These are phyloP conservation scores for Eragrostis tef DNA, from an alignment of 202 grass and related monocot genomes.

Conservation along the genomic window DNA sequence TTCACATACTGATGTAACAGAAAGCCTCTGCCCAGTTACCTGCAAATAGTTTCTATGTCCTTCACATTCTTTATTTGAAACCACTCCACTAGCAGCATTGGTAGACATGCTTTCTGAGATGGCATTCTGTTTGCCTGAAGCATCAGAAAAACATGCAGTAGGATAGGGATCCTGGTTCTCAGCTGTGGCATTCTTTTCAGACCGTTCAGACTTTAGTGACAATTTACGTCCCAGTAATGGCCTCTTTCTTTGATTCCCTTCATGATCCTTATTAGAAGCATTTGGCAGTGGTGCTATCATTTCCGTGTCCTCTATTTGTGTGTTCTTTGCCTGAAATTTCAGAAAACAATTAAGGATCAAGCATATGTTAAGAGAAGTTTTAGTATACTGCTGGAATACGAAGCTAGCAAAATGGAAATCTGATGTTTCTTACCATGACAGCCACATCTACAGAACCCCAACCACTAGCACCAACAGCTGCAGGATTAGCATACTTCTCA, in stretches of 20 bases:
- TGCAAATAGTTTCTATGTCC: conserved; percentile 52
- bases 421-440: conserved; percentile 47
- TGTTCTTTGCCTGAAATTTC: conserved; percentile 47
- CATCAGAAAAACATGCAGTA: conserved; percentile 39
- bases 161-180: conserved; percentile 54
- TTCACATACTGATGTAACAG: conserved; percentile 42
- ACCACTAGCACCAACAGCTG: conserved; percentile 40
- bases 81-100: conserved; percentile 58
- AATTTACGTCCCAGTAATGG: conserved; percentile 60
- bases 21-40: conserved; percentile 48
- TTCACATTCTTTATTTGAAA: conserved; percentile 41
- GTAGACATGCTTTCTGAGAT: conserved; percentile 48
- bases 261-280: conserved; percentile 42
- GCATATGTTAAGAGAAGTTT: conserved; percentile 18
- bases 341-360: conserved; percentile 19
- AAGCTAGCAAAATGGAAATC: conserved; percentile 11
- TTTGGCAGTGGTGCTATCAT: conserved; percentile 31
- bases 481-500: conserved; percentile 74
- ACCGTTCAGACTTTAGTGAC: conserved; percentile 52
- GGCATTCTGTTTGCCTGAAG: conserved; percentile 44
- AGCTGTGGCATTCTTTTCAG: conserved; percentile 48
- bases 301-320: conserved; percentile 47
- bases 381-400: background rate
- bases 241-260: conserved; percentile 61
- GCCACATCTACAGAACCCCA: conserved; percentile 48